A percentile compares a stretch with the other conserved stretches of the same genome.
Conservation (phyloP, 768 basidiomycete genomes). For the Kwoniella dendrophila region DNA sequence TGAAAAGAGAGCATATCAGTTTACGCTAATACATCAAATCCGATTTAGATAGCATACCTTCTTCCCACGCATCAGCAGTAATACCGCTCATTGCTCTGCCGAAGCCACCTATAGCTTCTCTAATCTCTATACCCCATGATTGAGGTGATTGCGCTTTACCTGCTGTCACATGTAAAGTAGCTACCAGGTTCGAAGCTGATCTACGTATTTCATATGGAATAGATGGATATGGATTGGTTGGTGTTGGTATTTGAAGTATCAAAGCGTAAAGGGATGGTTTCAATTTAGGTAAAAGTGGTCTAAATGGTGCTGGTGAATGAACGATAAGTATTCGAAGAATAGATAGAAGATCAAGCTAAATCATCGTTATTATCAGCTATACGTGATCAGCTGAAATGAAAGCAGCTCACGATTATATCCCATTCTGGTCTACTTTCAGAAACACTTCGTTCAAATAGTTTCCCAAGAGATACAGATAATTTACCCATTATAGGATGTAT, state of each 20-base stretch:
- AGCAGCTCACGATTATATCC: constrained; percentile 25
- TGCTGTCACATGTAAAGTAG: constrained; percentile 31
- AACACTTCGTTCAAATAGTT: constrained; percentile 25
- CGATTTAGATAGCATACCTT: constrained; percentile 24
- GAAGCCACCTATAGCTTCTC: constrained; percentile 40
- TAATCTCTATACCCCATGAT: constrained; percentile 39
- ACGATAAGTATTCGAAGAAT: constrained; percentile 34
- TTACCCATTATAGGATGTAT: constrained; percentile 48
- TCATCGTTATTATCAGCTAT: background rate
- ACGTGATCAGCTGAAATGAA: background rate
- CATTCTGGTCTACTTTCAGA: constrained; percentile 16
- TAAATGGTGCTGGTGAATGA: constrained; percentile 50
- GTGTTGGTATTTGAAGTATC: constrained; percentile 26
- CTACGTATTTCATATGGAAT: constrained; percentile 21
- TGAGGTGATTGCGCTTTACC: constrained; percentile 39
- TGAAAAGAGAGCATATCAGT: constrained; percentile 5
- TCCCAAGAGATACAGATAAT: constrained; percentile 29
- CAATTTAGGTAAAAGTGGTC: constrained; percentile 47
- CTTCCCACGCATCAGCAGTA: constrained; percentile 39
- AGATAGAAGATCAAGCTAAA: constrained; percentile 29
- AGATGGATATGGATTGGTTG: constrained; percentile 6
- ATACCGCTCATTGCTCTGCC: constrained; percentile 27
- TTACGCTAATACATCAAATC: background rate
- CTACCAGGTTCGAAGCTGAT: constrained; percentile 26
- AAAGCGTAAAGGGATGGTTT: constrained; percentile 28